Conservation (phyloP, 495 filamentous ascomycete genomes). For the Lentithecium fluviatile region DNA sequence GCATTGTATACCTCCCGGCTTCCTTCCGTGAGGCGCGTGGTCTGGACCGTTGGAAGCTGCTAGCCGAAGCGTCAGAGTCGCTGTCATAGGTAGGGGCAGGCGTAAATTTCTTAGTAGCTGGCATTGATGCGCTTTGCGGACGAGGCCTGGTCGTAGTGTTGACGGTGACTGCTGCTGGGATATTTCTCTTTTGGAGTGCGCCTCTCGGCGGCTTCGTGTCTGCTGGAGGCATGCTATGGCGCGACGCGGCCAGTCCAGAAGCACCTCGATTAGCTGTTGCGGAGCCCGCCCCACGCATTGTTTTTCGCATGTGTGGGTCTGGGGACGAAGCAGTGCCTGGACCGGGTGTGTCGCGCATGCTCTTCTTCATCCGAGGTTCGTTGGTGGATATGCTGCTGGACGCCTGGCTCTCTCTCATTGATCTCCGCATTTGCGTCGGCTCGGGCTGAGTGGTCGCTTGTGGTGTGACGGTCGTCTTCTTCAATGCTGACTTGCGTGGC, state of each 20-base stretch:
- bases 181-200: conserved; percentile 42
- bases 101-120: conserved; percentile 19
- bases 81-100: conserved; percentile 52
- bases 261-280: conserved; percentile 47
- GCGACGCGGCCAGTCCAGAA: conserved; percentile 30
- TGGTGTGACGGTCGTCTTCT: conserved; percentile 28
- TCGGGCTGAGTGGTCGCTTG: conserved; percentile 20
- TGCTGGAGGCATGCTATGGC: conserved; percentile 26
- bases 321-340: background rate
- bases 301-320: conserved; percentile 45
- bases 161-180: conserved; percentile 25
- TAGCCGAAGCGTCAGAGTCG: conserved; percentile 55
- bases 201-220: conserved; percentile 35
- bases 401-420: conserved; percentile 18
- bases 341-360: conserved; percentile 30
- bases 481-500: conserved; percentile 35
- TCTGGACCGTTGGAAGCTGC: conserved; percentile 58
- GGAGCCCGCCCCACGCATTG: conserved; percentile 40
- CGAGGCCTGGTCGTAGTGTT: conserved; percentile 1
- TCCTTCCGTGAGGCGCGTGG: conserved; percentile 38
- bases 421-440: conserved; percentile 27
- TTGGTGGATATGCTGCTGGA: conserved; percentile 2
- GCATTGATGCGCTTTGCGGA: conserved; percentile 24
- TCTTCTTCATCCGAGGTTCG: conserved; percentile 25
- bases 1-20: conserved; percentile 51